phyloP scores from a whole-genome alignment of 2,329 filamentous ascomycete genomes.

The Ophiosphaerella narmari region DNA sequence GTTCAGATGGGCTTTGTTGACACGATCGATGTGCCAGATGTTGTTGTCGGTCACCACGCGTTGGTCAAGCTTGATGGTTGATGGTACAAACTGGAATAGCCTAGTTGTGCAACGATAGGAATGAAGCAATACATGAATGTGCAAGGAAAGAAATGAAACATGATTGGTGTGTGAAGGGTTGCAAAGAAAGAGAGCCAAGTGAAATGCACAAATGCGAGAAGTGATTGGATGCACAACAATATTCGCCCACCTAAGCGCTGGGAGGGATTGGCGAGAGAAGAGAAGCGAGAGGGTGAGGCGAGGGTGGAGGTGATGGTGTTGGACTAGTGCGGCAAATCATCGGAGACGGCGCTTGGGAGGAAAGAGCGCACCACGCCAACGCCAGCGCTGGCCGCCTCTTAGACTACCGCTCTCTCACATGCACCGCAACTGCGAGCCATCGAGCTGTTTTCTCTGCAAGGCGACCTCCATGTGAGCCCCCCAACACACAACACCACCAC shows the following conservation, averaged over 20 bases:
- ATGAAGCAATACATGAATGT: background rate
- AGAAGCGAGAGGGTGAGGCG: background rate
- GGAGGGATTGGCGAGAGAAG: background rate
- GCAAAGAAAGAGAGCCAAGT: background rate
- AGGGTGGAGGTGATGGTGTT: background rate
- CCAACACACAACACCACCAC: constrained; percentile 8
- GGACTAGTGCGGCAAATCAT: constrained; percentile 16
- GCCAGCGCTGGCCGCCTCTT: constrained; percentile 8
- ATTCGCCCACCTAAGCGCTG: constrained; percentile 7
- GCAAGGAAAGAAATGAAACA: background rate
- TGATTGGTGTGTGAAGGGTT: background rate
- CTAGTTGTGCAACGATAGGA: background rate
- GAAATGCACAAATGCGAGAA: background rate
- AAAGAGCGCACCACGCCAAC: constrained; percentile 5
- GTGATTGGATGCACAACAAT: constrained; percentile 1
- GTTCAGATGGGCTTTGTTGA: constrained; percentile 36
- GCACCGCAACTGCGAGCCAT: constrained; percentile 23
- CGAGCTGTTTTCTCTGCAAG: constrained; percentile 15
- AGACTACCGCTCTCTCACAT: background rate
- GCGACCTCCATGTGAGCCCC: constrained; percentile 26
- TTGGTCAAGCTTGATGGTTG: background rate
- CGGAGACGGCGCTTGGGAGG: constrained; percentile 13
- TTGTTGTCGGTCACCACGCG: constrained; percentile 16
- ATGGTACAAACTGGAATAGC: too few relatives aligned
- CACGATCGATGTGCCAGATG: constrained; percentile 30